Conservation (phyloP, 495 filamentous ascomycete species). For the Xylaria grammica region DNA sequence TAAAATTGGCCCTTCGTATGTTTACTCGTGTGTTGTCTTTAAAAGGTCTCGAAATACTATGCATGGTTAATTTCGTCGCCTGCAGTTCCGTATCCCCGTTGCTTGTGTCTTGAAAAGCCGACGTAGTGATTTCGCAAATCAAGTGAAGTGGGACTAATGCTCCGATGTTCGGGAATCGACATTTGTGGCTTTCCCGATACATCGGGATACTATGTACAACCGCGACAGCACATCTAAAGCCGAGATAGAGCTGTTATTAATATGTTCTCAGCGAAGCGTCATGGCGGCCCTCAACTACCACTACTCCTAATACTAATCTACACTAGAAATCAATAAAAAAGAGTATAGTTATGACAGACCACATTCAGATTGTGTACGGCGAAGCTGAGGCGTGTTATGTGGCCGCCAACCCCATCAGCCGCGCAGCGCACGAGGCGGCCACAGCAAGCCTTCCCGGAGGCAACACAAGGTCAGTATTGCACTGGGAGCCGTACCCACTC, state of each 20-base stretch:
- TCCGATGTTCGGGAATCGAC: slow-evolving; percentile 13
- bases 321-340: background rate
- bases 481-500: slow-evolving; percentile 63
- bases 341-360: slow-evolving; percentile 4
- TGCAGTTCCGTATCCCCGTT: no score
- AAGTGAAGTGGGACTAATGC: background rate
- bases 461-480: slow-evolving; percentile 64
- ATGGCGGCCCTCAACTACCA: background rate
- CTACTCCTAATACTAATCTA: background rate
- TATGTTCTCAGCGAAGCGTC: background rate
- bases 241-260: no score
- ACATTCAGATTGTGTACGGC: slow-evolving; percentile 28
- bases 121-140: no score
- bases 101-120: no score
- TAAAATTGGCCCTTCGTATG: background rate
- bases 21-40: background rate
- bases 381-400: slow-evolving; percentile 40
- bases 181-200: slow-evolving; percentile 1
- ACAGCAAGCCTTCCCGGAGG: slow-evolving; percentile 58
- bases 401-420: slow-evolving; percentile 42
- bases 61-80: no score
- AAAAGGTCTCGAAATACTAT: background rate
- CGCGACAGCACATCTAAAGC: background rate
- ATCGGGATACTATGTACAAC: background rate
- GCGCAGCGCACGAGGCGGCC: slow-evolving; percentile 44